Evolutionary conservation across 805 yeast genomes (phyloP).

Genomic region (Candida sithepensis): DNA sequence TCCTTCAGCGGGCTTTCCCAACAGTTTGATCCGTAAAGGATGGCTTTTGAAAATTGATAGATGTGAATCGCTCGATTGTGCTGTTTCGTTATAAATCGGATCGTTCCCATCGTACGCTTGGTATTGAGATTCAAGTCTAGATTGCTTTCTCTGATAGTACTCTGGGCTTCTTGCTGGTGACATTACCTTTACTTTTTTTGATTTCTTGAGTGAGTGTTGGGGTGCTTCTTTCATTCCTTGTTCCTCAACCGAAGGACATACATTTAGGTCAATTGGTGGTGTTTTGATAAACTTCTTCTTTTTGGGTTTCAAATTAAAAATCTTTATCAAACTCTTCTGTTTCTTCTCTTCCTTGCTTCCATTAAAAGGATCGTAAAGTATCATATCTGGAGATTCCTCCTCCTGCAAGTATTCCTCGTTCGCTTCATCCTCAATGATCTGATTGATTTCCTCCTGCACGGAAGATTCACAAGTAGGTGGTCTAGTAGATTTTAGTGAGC

Average conservation of each 20-base stretch:
- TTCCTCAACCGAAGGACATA: too few relatives aligned
- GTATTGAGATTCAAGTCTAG: background rate
- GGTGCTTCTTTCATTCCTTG: too few relatives aligned
- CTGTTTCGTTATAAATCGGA: background rate
- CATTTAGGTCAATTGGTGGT: background rate
- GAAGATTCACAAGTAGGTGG: background rate
- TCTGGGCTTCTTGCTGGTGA: background rate
- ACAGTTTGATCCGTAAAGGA: background rate
- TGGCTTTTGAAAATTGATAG: background rate
- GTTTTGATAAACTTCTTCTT: constrained; percentile 1
- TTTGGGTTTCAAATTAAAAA: constrained; percentile 3
- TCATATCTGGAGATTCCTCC: background rate
- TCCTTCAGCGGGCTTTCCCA: background rate
- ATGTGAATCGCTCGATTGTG: background rate
- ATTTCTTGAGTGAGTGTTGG: too few relatives aligned
- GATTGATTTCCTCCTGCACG: background rate
- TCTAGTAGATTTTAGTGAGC: too few relatives aligned
- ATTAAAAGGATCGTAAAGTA: background rate
- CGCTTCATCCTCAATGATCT: background rate
- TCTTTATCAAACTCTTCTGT: background rate
- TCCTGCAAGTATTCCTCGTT: background rate
- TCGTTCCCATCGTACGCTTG: background rate
- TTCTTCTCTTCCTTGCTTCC: background rate
- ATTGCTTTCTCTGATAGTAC: background rate
- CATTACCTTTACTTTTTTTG: constrained; percentile 1